These are phyloP conservation scores for Daldinia loculata DNA, from an alignment of 495 filamentous ascomycete genomes.

Conservation along the genomic window DNA sequence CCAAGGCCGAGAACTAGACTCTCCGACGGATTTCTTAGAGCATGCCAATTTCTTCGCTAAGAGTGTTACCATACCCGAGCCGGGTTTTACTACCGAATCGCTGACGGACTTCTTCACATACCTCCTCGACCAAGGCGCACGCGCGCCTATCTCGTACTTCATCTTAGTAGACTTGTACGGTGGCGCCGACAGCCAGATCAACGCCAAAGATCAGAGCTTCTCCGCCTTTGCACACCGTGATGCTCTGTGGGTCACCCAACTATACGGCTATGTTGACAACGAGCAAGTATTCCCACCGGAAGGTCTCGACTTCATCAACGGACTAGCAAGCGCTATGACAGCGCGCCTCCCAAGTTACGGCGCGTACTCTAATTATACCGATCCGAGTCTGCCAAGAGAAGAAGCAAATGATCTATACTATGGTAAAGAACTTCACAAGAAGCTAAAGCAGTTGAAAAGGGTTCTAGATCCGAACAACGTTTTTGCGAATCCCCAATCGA, in stretches of 20 bases:
- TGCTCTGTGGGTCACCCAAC: conserved; percentile 58
- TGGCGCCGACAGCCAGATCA: conserved; percentile 55
- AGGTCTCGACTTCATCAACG: conserved; percentile 53
- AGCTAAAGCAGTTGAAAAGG: conserved; percentile 55
- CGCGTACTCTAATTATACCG: conserved; percentile 70
- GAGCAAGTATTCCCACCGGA: conserved; percentile 47
- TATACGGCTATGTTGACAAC: conserved; percentile 52
- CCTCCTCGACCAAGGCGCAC: conserved; percentile 19
- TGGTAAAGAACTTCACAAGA: conserved; percentile 49
- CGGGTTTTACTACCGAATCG: conserved; percentile 34
- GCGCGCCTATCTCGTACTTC: conserved; percentile 46
- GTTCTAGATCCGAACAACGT: conserved; percentile 56
- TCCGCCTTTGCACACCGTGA: conserved; percentile 58
- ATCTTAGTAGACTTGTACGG: conserved; percentile 59
- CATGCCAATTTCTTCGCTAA: conserved; percentile 61
- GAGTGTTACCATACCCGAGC: conserved; percentile 47
- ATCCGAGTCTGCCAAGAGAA: conserved; percentile 58
- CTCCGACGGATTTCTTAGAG: conserved; percentile 39
- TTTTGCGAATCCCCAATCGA: conserved; percentile 65
- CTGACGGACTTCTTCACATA: conserved; percentile 52
- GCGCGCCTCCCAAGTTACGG: conserved; percentile 39
- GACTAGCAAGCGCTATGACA: conserved; percentile 51
- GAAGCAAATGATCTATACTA: conserved; percentile 59
- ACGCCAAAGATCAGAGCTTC: conserved; percentile 38
- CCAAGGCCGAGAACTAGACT: conserved; percentile 40